Conservation (phyloP, 2,329 filamentous ascomycete species). For the Albophoma yamanashiensis region DNA sequence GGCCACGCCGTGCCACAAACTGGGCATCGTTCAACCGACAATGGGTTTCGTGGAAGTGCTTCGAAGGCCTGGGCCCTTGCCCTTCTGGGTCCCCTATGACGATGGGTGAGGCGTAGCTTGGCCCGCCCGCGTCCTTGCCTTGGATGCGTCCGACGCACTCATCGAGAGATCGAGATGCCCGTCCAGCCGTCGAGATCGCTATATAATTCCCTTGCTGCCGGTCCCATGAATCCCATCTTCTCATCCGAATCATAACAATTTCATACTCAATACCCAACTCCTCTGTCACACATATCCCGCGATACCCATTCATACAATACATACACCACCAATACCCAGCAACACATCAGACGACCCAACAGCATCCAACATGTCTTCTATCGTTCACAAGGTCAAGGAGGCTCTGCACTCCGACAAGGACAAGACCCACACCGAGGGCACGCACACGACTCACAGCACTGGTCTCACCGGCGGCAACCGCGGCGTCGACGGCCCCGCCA, state of each 20-base stretch:
- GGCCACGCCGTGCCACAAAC: not conserved
- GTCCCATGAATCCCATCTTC: not conserved
- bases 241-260: not conserved
- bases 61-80: not conserved
- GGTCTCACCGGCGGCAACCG: slow-evolving; percentile 2
- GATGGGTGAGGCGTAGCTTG: not conserved
- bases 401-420: slow-evolving; percentile 33
- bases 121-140: not conserved
- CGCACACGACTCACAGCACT: slow-evolving; percentile 25
- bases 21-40: not conserved
- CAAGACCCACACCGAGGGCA: slow-evolving; percentile 8
- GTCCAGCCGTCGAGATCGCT: not conserved
- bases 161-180: not conserved
- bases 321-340: not conserved
- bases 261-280: not conserved
- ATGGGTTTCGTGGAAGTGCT: not conserved
- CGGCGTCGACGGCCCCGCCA: slow-evolving; percentile 10
- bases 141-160: not conserved
- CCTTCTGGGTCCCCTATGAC: not conserved
- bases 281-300: not conserved
- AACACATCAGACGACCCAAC: not conserved
- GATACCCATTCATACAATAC: not conserved
- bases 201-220: not conserved
- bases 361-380: slow-evolving; percentile 38
- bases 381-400: slow-evolving; percentile 52